Evolutionary conservation across 1,284 basidiomycete genomes (phyloP).

Genomic region (Moniliella sp.): DNA sequence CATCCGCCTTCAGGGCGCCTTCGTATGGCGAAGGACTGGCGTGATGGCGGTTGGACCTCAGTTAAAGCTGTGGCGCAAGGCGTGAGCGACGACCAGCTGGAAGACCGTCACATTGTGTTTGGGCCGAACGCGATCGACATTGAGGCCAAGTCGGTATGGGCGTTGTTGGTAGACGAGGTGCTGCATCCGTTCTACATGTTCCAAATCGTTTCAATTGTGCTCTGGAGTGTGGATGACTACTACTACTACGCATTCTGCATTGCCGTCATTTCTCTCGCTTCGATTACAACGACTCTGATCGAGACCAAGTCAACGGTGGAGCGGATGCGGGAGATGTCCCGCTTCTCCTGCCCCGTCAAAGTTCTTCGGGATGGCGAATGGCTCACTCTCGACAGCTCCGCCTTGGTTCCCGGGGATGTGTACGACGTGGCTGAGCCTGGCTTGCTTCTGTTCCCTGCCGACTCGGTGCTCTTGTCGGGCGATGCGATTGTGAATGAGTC

Average conservation of each 20-base stretch:
- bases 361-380: constrained; percentile 47
- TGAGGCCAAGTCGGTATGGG: constrained; percentile 58
- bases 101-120: constrained; percentile 44
- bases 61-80: constrained; percentile 33
- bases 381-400: constrained; percentile 45
- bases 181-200: constrained; percentile 44
- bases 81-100: constrained; percentile 14
- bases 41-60: constrained; percentile 57
- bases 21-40: constrained; percentile 66
- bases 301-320: constrained; percentile 72
- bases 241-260: constrained; percentile 97
- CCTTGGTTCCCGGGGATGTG: constrained; percentile 78
- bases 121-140: constrained; percentile 77
- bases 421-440: constrained; percentile 62
- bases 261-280: constrained; percentile 66
- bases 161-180: constrained; percentile 56
- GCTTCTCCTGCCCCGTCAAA: constrained; percentile 60
- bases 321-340: constrained; percentile 89
- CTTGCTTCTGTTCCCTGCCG: constrained; percentile 61
- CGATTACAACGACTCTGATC: constrained; percentile 64
- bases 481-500: constrained; percentile 96
- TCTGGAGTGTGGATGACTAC: constrained; percentile 76
- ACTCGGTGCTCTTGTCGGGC: constrained; percentile 72
- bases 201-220: constrained; percentile 77
- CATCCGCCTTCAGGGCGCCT: constrained; percentile 67